Conservation (phyloP, 2,329 filamentous ascomycete species). For the Blastomyces silverae region DNA sequence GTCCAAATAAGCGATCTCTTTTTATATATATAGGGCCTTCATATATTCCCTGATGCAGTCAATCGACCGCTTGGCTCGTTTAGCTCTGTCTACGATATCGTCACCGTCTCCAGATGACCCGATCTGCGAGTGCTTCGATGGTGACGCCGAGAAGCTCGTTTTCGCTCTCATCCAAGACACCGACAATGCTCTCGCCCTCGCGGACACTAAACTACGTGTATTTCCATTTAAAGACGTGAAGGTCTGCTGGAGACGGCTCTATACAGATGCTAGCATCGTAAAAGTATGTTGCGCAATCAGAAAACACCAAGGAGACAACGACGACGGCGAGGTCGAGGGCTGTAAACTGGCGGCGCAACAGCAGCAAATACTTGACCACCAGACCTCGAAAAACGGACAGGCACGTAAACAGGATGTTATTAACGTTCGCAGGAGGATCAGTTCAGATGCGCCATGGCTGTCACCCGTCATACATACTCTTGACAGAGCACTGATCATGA, state of each 20-base stretch:
- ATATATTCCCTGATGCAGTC: constrained; percentile 4
- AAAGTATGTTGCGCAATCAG: constrained; percentile 36
- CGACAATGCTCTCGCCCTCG: constrained; percentile 43
- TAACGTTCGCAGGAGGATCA: constrained; percentile 19
- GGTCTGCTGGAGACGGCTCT: constrained; percentile 51
- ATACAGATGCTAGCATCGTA: constrained; percentile 51
- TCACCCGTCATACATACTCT: constrained; percentile 57
- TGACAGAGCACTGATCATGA: constrained; percentile 70
- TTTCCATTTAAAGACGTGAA: constrained; percentile 54
- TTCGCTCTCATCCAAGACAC: constrained; percentile 30
- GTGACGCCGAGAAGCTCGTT: constrained; percentile 23
- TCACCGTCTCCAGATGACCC: constrained; percentile 31
- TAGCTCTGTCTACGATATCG: constrained; percentile 28
- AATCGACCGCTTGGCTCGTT: constrained; percentile 24
- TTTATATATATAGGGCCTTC: no score
- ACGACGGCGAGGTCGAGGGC: not conserved
- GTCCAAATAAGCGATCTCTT: no score
- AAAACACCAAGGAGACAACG: constrained; percentile 16
- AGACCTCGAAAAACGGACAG: constrained; percentile 19
- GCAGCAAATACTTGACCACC: constrained; percentile 9
- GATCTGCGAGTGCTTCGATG: constrained; percentile 33
- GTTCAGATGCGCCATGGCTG: constrained; percentile 41
- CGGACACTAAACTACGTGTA: constrained; percentile 49
- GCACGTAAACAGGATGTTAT: constrained; percentile 11
- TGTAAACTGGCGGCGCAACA: not conserved